Evolutionary conservation across 352 stramenopile species (phyloP).

Genomic region (Phytophthora cryptogea): DNA sequence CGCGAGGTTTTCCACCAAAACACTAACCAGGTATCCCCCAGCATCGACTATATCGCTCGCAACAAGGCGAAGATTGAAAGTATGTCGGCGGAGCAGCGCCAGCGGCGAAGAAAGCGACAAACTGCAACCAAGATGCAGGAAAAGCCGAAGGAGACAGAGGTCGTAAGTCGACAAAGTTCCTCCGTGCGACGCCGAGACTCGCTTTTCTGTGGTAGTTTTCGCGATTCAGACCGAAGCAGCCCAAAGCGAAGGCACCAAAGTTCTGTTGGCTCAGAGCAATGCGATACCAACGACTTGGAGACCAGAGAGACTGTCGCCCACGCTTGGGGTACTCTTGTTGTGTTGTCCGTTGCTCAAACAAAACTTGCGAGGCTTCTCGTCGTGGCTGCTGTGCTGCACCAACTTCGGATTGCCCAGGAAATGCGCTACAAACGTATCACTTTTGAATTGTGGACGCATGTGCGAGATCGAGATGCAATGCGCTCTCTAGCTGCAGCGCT

Average conservation of each 20-base stretch:
- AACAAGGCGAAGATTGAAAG: slow-evolving; percentile 37
- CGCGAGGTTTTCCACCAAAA: slow-evolving; percentile 19
- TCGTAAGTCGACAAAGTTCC: neutral
- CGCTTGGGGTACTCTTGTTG: slow-evolving; percentile 46
- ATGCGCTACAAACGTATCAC: slow-evolving; percentile 36
- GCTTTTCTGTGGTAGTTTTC: slow-evolving; percentile 26
- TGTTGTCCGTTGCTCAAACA: slow-evolving; percentile 44
- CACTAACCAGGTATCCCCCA: slow-evolving; percentile 3
- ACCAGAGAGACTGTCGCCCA: slow-evolving; percentile 14
- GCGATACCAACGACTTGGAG: neutral
- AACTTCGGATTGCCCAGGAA: slow-evolving; percentile 31
- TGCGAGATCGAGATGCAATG: slow-evolving; percentile 33
- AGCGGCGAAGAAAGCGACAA: slow-evolving; percentile 16
- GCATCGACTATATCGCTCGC: slow-evolving; percentile 33
- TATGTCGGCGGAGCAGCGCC: slow-evolving; percentile 32
- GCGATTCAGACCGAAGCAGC: neutral
- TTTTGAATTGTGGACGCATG: slow-evolving; percentile 47
- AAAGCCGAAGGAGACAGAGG: neutral
- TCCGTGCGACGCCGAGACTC: slow-evolving; percentile 40
- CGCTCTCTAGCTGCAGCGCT: slow-evolving; percentile 34
- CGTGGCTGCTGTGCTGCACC: slow-evolving; percentile 27
- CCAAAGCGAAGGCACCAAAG: slow-evolving; percentile 1
- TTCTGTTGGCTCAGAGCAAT: neutral
- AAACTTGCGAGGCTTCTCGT: slow-evolving; percentile 37
- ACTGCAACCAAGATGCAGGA: neutral